Evolutionary conservation across 352 stramenopile genomes (phyloP).

Genomic region (Phytophthora sp.): DNA sequence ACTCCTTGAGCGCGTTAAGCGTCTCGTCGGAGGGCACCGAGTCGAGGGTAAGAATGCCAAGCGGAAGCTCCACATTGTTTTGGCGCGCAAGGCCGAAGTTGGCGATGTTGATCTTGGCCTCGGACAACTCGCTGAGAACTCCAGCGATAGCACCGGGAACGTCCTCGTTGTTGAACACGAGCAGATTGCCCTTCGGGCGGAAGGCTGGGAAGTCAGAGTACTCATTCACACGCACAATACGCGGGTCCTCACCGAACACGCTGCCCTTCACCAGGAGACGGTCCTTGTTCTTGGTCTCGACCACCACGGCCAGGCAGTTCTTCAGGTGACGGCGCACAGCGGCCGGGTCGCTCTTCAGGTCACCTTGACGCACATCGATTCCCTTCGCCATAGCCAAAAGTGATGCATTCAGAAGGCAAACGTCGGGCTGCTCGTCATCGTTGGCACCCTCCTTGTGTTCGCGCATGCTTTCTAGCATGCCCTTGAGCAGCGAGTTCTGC

Average conservation of each 20-base stretch:
- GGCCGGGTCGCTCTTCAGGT: conserved; percentile 45
- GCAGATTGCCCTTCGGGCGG: conserved; percentile 74
- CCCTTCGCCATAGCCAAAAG: conserved; percentile 76
- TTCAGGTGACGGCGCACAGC: conserved; percentile 67
- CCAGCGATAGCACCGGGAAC: conserved; percentile 77
- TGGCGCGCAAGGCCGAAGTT: conserved; percentile 85
- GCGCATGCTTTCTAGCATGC: conserved; percentile 68
- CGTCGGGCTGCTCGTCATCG: conserved; percentile 20
- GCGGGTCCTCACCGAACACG: conserved; percentile 84
- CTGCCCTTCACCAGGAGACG: conserved; percentile 74
- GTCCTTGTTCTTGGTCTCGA: conserved; percentile 66
- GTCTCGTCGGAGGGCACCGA: conserved; percentile 58
- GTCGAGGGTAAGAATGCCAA: conserved; percentile 82
- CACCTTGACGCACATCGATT: conserved; percentile 79
- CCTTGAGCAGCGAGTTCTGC: conserved; percentile 78
- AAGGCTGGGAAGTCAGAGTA: conserved; percentile 88
- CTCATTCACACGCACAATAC: conserved; percentile 81
- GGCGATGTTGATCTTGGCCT: conserved; percentile 85
- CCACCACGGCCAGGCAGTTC: conserved; percentile 77
- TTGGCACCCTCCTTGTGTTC: conserved; percentile 23
- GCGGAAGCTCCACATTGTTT: conserved; percentile 54
- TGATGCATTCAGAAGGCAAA: conserved; percentile 72
- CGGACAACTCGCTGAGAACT: conserved; percentile 70
- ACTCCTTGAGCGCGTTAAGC: conserved; percentile 60
- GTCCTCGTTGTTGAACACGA: conserved; percentile 88